Evolutionary conservation across 495 filamentous ascomycete genomes (phyloP).

Genomic region (Annulohypoxylon moriforme): DNA sequence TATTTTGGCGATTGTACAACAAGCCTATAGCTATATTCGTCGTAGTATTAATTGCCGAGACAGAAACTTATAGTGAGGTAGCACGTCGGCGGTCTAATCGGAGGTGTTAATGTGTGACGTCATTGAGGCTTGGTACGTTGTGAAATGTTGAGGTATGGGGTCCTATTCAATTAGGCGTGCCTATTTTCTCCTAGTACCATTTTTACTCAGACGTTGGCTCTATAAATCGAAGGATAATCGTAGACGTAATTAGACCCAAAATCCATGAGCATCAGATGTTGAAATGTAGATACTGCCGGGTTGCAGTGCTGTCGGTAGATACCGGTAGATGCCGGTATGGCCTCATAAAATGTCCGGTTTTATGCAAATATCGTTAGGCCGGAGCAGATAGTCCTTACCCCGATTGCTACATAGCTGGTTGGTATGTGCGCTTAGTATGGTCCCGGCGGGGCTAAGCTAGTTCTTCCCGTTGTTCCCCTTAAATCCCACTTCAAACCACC

Average conservation of each 20-base stretch:
- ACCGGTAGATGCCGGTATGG: slow-evolving; percentile 28
- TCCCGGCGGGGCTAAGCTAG: slow-evolving; percentile 28
- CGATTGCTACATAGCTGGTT: slow-evolving; percentile 24
- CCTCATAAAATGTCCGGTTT: neutral
- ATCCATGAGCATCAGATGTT: slow-evolving; percentile 13
- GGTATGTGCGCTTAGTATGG: slow-evolving; percentile 15
- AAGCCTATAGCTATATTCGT: no score
- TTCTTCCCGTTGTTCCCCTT: slow-evolving; percentile 9
- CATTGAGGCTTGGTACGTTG: slow-evolving; percentile 34
- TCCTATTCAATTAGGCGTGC: neutral
- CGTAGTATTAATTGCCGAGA: neutral
- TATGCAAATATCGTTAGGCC: slow-evolving; percentile 7
- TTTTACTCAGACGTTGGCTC: neutral
- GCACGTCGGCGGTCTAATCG: neutral
- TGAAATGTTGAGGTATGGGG: neutral
- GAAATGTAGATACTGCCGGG: neutral
- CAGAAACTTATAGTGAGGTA: neutral
- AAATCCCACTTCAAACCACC: slow-evolving; percentile 18
- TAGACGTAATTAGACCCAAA: neutral
- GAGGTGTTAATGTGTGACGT: slow-evolving; percentile 7
- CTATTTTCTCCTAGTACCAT: neutral
- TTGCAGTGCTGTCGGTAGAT: slow-evolving; percentile 25
- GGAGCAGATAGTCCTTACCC: slow-evolving; percentile 36
- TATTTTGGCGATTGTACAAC: neutral
- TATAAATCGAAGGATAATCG: neutral